These are phyloP conservation scores for Quercus tomentella DNA, from an alignment of 331 rosid species.

Conservation along the genomic window DNA sequence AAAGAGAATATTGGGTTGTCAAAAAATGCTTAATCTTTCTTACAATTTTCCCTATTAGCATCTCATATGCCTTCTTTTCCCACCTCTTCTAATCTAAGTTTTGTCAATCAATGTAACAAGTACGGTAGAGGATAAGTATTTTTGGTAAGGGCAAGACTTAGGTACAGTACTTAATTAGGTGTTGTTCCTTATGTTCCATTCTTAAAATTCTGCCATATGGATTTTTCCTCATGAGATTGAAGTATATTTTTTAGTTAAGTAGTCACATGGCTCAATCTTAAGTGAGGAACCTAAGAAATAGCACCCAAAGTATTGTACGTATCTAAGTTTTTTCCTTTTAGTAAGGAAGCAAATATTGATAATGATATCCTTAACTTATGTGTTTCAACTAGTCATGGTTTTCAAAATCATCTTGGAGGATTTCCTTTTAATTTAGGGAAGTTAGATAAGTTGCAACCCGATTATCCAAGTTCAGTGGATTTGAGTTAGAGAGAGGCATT, in stretches of 20 bases:
- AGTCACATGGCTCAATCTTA: too few relatives aligned
- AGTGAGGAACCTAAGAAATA: too few relatives aligned
- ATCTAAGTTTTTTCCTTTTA: conserved; percentile 20
- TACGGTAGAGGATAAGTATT: conserved; percentile 70
- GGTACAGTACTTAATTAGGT: too few relatives aligned
- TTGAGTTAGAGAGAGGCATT: conserved; percentile 45
- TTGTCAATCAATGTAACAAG: conserved; percentile 37
- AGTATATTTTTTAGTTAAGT: too few relatives aligned
- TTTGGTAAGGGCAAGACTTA: conserved; percentile 23
- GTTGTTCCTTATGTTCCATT: too few relatives aligned
- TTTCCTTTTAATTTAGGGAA: conserved; percentile 59
- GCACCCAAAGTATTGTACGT: too few relatives aligned
- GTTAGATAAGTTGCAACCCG: conserved; percentile 58
- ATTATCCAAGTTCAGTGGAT: conserved; percentile 50
- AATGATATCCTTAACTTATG: conserved; percentile 45
- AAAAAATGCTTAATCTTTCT: not conserved
- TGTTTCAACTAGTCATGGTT: conserved; percentile 44
- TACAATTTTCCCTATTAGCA: not conserved
- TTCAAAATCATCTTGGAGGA: conserved; percentile 42
- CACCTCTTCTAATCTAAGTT: not conserved
- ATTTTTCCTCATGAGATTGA: too few relatives aligned
- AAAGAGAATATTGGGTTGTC: not conserved
- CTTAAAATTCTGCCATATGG: too few relatives aligned
- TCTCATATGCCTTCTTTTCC: not conserved
- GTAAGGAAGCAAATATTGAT: conserved; percentile 44